These are phyloP conservation scores for Lachnellula hyalina DNA, from an alignment of 2,329 filamentous ascomycete species.

Conservation along the genomic window DNA sequence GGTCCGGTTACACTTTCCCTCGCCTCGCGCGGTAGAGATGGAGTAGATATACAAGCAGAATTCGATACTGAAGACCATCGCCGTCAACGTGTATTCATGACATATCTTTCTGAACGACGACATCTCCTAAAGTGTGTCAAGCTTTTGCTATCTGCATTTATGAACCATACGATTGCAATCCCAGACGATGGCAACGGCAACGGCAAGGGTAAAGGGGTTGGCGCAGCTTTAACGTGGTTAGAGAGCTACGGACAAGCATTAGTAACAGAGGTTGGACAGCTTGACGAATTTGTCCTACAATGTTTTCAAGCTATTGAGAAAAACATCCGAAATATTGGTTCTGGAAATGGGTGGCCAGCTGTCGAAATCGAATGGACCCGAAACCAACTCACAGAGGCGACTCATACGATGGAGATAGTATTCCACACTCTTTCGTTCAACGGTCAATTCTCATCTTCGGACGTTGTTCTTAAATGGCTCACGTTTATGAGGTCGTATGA, in stretches of 20 bases:
- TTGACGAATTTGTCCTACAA: conserved; percentile 15
- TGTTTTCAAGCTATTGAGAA: conserved; percentile 46
- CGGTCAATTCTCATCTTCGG: conserved; percentile 50
- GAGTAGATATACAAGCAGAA: conserved; percentile 44
- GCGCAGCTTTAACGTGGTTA: conserved; percentile 6
- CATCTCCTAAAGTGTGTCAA: conserved; percentile 62
- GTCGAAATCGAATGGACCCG: conserved; percentile 55
- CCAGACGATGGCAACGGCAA: background rate
- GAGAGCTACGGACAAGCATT: conserved; percentile 11
- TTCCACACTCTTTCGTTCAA: conserved; percentile 64
- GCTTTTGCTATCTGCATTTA: conserved; percentile 32
- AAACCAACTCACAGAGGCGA: conserved; percentile 62
- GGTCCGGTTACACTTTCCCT: conserved; percentile 45
- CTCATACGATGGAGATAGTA: conserved; percentile 68
- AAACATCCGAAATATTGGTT: conserved; percentile 40
- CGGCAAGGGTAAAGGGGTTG: conserved; percentile 6
- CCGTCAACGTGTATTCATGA: conserved; percentile 61
- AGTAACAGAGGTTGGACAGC: conserved; percentile 1
- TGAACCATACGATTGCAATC: background rate
- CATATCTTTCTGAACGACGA: conserved; percentile 67
- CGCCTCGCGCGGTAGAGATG: conserved; percentile 31
- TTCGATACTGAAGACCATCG: conserved; percentile 61
- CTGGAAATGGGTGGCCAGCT: conserved; percentile 46
- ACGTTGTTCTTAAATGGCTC: conserved; percentile 66
- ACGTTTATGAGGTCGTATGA: conserved; percentile 60